phyloP scores from a whole-genome alignment of 2,329 filamentous ascomycete species.

The Neoscytalidium dimidiatum region DNA sequence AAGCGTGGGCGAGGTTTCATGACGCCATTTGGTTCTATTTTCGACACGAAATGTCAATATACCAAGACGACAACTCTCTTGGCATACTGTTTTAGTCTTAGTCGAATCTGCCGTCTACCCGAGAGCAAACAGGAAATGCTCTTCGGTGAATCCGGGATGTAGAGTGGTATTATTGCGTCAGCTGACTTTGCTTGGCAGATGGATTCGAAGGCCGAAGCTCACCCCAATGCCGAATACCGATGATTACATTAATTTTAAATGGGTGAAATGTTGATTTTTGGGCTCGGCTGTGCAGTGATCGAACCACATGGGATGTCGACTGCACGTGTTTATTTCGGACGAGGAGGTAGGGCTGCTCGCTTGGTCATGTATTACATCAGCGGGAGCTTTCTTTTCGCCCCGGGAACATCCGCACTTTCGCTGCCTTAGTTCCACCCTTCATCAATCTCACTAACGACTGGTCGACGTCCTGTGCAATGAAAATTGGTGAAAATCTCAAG shows the following conservation, averaged over 20 bases:
- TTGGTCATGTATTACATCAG: too few relatives aligned
- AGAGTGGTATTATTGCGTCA: neutral
- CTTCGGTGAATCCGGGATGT: neutral
- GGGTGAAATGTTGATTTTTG: too few relatives aligned
- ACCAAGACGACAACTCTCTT: neutral
- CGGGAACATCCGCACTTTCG: too few relatives aligned
- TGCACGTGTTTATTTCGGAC: too few relatives aligned
- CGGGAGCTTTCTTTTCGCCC: too few relatives aligned
- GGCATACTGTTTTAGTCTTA: neutral
- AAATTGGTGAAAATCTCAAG: neutral
- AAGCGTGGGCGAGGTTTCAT: neutral
- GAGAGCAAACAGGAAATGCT: neutral
- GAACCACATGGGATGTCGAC: too few relatives aligned
- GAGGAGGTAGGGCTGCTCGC: too few relatives aligned
- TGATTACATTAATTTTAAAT: too few relatives aligned
- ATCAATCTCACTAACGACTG: too few relatives aligned
- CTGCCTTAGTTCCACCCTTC: too few relatives aligned
- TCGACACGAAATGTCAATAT: neutral
- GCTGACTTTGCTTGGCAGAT: neutral
- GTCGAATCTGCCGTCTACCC: neutral
- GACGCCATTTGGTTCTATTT: neutral
- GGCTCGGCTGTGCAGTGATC: too few relatives aligned
- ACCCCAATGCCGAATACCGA: too few relatives aligned
- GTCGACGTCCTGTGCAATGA: slow-evolving; percentile 17
- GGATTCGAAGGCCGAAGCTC: neutral